Evolutionary conservation across 2,329 filamentous ascomycete species (phyloP).

Genomic region (Lasiodiplodia theobromae): DNA sequence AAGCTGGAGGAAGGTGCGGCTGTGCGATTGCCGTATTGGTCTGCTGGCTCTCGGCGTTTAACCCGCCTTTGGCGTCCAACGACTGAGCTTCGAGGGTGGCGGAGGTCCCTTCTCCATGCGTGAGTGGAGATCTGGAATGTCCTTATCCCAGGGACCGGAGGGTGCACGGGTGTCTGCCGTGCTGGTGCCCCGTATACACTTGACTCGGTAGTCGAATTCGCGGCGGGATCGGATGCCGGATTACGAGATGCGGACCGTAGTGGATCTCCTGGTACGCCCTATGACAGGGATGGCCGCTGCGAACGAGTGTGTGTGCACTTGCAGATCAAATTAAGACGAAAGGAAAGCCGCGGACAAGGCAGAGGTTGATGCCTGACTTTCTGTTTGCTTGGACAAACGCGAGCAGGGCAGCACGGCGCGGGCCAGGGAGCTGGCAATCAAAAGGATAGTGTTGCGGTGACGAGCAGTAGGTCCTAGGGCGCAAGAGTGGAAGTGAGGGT

Average conservation of each 20-base stretch:
- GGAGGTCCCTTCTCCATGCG: not conserved
- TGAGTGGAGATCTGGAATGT: not conserved
- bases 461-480: conserved; percentile 12
- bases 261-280: not conserved
- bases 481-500: conserved; percentile 25
- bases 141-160: not conserved
- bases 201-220: not conserved
- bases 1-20: not conserved
- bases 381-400: conserved; percentile 17
- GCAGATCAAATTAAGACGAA: not conserved
- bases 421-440: conserved; percentile 5
- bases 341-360: not conserved
- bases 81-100: not conserved
- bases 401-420: not conserved
- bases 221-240: not conserved
- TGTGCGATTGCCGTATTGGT: not conserved
- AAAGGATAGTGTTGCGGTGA: conserved; percentile 26
- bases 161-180: not conserved
- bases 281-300: not conserved
- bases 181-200: not conserved
- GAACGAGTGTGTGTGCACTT: not conserved
- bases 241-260: not conserved
- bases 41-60: not conserved
- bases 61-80: not conserved
- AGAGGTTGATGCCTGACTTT: not conserved